Evolutionary conservation across 2,329 filamentous ascomycete species (phyloP), one percentile per base, ranked within the genome.

Genomic region (Rachicladosporium sp.): DNA sequence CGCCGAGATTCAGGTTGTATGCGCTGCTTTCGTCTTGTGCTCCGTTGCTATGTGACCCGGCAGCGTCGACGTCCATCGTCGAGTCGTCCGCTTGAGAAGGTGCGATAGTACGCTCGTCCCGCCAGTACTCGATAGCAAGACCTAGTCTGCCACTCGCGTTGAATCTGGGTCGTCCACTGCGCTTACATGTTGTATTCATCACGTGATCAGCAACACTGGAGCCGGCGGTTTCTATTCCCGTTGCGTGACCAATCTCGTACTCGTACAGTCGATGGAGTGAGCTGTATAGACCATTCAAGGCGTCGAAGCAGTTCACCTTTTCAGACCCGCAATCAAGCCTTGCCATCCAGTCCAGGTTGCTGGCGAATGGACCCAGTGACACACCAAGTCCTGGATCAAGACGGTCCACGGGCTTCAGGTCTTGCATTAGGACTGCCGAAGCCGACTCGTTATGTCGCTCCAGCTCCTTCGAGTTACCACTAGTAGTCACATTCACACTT

Each of bases 61-160:
- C 37, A n/a, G 38, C 32, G 19, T 62, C 57, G n/a, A 61, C 21
- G 6, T 62, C 56, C 54, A 61, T 60, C n/a, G 44, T 36, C 4
- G 43, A 57, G 8, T 55, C 50, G 13, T 65, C 45, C 11, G 60
- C 56, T 27, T 64, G 58, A 11, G n/a, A 2, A 51, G 55, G 4
- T 59, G 57, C 2, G 8, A 39, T 19, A 27, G 21, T 31, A 11
- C 29, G 32, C 6, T 10, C 31, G 10, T 31, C 37, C 29, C 38
- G 45, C 84, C 84, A 91, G 57, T 89, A 93, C 47, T 86, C 80
- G 31, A 91, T 51, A 36, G 73, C 76, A 41, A 89, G 62, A 1
- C 85, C 85, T 19, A 89, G 64, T 36, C 71, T 73, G 13, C 71
- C 70, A 37, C 76, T 68, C 10, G 71, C 70, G 59, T 91, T 82